Base-by-base conservation (phyloP, 2,329 filamentous ascomycete genomes). In the Uncinocarpus reesii region DNA sequence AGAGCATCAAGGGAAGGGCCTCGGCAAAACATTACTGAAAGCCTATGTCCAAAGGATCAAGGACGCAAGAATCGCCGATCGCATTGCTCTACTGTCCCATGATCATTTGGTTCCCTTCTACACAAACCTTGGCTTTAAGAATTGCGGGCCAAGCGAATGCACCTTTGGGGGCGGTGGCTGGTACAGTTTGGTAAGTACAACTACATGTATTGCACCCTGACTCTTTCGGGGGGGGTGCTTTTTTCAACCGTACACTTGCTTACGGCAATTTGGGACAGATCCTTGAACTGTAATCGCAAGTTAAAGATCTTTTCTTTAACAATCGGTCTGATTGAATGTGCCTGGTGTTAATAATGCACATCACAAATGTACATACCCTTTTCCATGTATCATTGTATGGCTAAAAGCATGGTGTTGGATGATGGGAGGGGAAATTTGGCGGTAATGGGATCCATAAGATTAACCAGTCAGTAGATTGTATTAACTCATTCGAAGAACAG, bases 121-220 rank as follows among this genome's bases (percentile, higher is more conserved):
- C 62, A 76, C 82, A 62, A 75, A 75, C n/a, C 75, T 86, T 56
- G 80, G 86, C 0, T 95, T 92, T 62, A 70, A 71, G 55, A 78
- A 82, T 56, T 65, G 74, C 24, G 86, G 88, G 0, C 69, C 73
- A 42, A 92, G 86, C 63, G 69, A 77, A 51, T 82, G 79, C 43
- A 72, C 77, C 50, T 88, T 87, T 66, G 84, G 81, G 16, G 86
- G 86, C 31, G 85, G 86, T 26, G 81, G 79, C 15, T 95, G 88
- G 87, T 74, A 79, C 56, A 81, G 92, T 62, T 80, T 95, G 85
- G 84, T 88, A 63, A 64, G 73, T 28, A n/a, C n/a, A n/a, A n/a
- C n/a, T n/a, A n/a, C n/a, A n/a, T n/a, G n/a, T n/a, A n/a, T n/a
- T n/a, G n/a, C n/a, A n/a, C n/a, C n/a, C n/a, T n/a, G n/a, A n/a